Conservation (phyloP, 768 basidiomycete genomes). For the Russula olivacea region DNA sequence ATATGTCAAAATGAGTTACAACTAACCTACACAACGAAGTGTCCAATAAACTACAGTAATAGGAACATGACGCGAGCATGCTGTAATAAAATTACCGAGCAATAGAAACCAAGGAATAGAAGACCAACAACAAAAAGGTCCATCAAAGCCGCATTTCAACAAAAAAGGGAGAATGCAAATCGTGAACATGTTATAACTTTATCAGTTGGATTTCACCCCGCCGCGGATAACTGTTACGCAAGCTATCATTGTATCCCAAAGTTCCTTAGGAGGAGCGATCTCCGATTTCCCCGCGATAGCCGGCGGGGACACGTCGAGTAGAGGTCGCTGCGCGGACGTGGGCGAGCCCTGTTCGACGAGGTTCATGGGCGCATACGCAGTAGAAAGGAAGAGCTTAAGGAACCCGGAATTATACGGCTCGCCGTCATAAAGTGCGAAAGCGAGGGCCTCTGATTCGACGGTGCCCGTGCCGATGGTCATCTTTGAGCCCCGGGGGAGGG, state of each 20-base stretch:
- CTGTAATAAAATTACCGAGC: neutral
- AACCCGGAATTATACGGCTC: conserved; percentile 43
- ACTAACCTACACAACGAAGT: no score
- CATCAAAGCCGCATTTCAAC: neutral
- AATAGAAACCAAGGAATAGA: neutral
- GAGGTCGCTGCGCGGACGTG: neutral
- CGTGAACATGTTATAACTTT: neutral
- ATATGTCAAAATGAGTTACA: neutral
- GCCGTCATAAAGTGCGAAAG: conserved; percentile 38
- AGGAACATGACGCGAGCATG: neutral
- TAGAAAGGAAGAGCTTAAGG: conserved; percentile 54
- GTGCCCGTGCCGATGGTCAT: conserved; percentile 38
- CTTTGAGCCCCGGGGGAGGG: conserved; percentile 41
- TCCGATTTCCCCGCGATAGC: conserved; percentile 2
- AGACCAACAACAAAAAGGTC: neutral
- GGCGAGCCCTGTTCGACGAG: conserved; percentile 43
- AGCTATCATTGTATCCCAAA: conserved; percentile 32
- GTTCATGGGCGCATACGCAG: conserved; percentile 43
- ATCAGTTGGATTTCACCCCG: neutral
- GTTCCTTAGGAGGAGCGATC: conserved; percentile 14
- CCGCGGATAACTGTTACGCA: conserved; percentile 30
- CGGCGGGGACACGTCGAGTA: neutral
- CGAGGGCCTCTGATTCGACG: conserved; percentile 43
- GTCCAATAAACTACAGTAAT: neutral
- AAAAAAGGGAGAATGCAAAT: neutral